Evolutionary conservation across 768 basidiomycete species (phyloP), one percentile per base, ranked within the genome.

Genomic region (Tulasnella sp.): DNA sequence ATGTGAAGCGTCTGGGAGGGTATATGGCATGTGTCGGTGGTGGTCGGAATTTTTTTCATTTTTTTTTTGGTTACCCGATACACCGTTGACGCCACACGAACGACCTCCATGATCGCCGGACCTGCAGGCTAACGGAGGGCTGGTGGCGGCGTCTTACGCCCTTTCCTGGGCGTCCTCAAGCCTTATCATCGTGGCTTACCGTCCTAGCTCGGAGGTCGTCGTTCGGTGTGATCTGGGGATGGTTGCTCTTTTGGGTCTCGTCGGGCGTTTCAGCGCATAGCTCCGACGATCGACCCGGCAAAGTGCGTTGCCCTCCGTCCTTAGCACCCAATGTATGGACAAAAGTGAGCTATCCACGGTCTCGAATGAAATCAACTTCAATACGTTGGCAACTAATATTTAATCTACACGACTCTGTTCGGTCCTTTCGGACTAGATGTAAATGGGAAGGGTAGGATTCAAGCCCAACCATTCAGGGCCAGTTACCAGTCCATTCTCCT

Each of bases 361-460:
- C 24, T 37, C 14, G 11, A 34, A 69, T 69, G 11, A 28, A 69
- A 69, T 69, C 31, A 5, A 37, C 64, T 69, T 69, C 64, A 28
- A 69, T 69, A 28, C 37, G 34, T 69, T 54, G 54, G 24, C 54
- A 54, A 54, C 54, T 24, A 54, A 54, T n/a, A 54, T n/a, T 37
- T n/a, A 54, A 54, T 54, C 22, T 54, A 54, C 24, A 28, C 16
- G 12, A 37, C 6, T 28, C 28, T 37, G 28, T 1, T 6, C 64
- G 64, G 37, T 5, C 73, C 37, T 42, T 9, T 1, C 9, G 60
- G 37, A 31, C 60, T 64, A 95, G 73, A 95, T 91, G 84, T 93
- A 96, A 81, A 95, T 92, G 0, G 93, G 94, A 78, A 96, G 86
- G 2, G 93, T 92, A 4, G 94, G 94, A 85, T 94, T 92, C 64